Conservation (phyloP, 2,329 filamentous ascomycete species). For the Graphilbum sp. region DNA sequence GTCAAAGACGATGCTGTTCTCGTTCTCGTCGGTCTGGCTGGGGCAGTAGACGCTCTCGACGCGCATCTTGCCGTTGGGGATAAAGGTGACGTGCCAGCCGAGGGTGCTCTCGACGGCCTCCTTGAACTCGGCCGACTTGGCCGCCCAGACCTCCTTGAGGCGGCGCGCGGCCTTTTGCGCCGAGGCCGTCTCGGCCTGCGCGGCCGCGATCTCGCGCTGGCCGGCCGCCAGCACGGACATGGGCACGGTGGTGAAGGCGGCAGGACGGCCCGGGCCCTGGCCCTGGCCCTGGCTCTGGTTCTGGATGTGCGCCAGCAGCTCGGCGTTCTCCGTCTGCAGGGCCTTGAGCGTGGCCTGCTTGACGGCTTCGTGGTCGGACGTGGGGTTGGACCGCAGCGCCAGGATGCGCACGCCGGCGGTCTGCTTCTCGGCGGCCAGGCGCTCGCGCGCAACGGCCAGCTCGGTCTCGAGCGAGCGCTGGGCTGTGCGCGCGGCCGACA, state of each 20-base stretch:
- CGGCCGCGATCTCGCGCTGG: conserved; percentile 58
- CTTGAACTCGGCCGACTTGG: conserved; percentile 87
- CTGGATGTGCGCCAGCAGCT: conserved; percentile 60
- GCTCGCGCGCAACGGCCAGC: conserved; percentile 52
- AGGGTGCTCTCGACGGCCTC: conserved; percentile 85
- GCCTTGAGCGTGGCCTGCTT: conserved; percentile 66
- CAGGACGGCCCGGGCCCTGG: too few relatives aligned
- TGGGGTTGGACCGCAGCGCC: conserved; percentile 82
- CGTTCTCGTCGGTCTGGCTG: conserved; percentile 48
- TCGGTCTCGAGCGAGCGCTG: conserved; percentile 59
- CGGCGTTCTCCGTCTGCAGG: conserved; percentile 68
- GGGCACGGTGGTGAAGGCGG: conserved; percentile 49
- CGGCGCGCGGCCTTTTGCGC: conserved; percentile 72
- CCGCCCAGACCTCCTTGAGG: conserved; percentile 74
- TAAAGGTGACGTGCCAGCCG: conserved; percentile 89
- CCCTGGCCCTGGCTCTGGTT: conserved; percentile 17
- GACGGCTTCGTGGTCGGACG: conserved; percentile 66
- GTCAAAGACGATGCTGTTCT: conserved; percentile 69
- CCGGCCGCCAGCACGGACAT: conserved; percentile 58
- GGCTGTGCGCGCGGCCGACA: conserved; percentile 52
- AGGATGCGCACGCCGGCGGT: conserved; percentile 68
- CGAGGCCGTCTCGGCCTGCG: conserved; percentile 50
- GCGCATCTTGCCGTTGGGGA: conserved; percentile 91
- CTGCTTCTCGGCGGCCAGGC: conserved; percentile 49
- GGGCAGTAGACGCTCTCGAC: conserved; percentile 78